A percentile compares a stretch with the other conserved stretches of the same genome.
phyloP scores from a whole-genome alignment of 2,329 filamentous ascomycete genomes.

The Byssothecium circinans region DNA sequence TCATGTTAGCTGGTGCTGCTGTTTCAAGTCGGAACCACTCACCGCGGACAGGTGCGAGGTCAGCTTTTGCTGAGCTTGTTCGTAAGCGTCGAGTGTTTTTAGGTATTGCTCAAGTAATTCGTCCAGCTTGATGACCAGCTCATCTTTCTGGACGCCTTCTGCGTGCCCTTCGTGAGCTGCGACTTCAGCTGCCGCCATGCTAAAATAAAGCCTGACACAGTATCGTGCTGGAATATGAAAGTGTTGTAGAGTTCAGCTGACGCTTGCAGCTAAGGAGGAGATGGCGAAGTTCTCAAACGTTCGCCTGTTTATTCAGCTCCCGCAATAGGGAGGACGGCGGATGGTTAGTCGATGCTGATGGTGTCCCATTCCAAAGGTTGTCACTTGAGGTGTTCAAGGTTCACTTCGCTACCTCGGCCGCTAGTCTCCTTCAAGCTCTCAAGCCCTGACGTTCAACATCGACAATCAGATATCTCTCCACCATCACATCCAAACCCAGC shows the following conservation, averaged over 20 bases:
- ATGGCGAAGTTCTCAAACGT: too few relatives aligned
- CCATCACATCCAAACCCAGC: neutral
- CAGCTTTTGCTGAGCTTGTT: slow-evolving; percentile 59
- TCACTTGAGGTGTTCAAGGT: too few relatives aligned
- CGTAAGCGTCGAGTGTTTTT: slow-evolving; percentile 67
- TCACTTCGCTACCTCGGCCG: slow-evolving; percentile 7
- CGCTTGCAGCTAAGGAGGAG: too few relatives aligned
- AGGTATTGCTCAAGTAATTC: slow-evolving; percentile 67
- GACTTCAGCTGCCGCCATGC: slow-evolving; percentile 13
- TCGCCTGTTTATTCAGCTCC: too few relatives aligned
- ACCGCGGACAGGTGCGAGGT: slow-evolving; percentile 58
- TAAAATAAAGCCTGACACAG: neutral
- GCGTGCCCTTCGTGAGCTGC: neutral
- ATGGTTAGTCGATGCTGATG: too few relatives aligned
- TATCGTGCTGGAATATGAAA: neutral
- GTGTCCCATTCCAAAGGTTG: too few relatives aligned
- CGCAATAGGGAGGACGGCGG: too few relatives aligned
- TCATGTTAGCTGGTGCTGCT: slow-evolving; percentile 3
- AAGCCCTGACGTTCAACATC: slow-evolving; percentile 8
- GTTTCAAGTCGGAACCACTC: slow-evolving; percentile 21
- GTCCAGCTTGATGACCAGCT: slow-evolving; percentile 57
- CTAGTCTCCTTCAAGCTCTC: slow-evolving; percentile 4
- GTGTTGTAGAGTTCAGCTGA: neutral
- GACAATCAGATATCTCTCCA: slow-evolving; percentile 14
- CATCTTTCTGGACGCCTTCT: slow-evolving; percentile 17